Percentiles rank a stretch among this genome's conserved stretches.
Evolutionary conservation across 306 rosid genomes (phyloP).

Genomic region (Cucurbita moschata): DNA sequence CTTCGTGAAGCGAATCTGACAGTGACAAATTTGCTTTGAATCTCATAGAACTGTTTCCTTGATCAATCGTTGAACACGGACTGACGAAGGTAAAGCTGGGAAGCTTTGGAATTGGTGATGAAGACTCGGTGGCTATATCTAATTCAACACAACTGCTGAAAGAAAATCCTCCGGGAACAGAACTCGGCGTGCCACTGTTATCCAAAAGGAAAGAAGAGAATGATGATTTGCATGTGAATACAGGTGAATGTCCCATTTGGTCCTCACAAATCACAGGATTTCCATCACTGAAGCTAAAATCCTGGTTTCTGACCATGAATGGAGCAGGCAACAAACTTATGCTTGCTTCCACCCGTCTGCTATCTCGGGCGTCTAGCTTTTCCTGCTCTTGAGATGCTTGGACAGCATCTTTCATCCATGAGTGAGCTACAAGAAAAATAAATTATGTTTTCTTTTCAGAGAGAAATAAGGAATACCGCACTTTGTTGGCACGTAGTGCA

Average conservation of each 20-base stretch:
- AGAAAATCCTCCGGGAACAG: slow-evolving; percentile 25
- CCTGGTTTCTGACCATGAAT: slow-evolving; percentile 7
- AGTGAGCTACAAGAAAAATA: slow-evolving; percentile 29
- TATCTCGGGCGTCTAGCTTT: background rate
- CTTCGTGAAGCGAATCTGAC: background rate
- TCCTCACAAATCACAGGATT: slow-evolving; percentile 11
- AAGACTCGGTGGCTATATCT: slow-evolving; percentile 8
- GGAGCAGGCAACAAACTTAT: slow-evolving; percentile 10
- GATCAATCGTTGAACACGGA: slow-evolving; percentile 5
- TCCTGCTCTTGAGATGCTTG: slow-evolving; percentile 19
- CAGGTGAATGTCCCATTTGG: slow-evolving; percentile 16
- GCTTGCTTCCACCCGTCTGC: slow-evolving; percentile 2
- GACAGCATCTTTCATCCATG: slow-evolving; percentile 43
- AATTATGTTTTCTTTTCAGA: background rate
- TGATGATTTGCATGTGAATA: slow-evolving; percentile 24
- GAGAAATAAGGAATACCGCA: background rate
- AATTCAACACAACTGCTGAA: slow-evolving; percentile 19
- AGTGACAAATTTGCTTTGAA: background rate
- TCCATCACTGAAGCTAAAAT: slow-evolving; percentile 16
- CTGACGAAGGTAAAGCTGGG: slow-evolving; percentile 8
- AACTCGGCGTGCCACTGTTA: background rate
- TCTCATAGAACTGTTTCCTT: slow-evolving; percentile 5
- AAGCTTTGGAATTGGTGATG: slow-evolving; percentile 8
- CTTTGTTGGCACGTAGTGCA: background rate
- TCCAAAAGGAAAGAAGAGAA: slow-evolving; percentile 14